phyloP scores from a whole-genome alignment of 1,284 basidiomycete genomes.

The Ceratobasidium sp. region DNA sequence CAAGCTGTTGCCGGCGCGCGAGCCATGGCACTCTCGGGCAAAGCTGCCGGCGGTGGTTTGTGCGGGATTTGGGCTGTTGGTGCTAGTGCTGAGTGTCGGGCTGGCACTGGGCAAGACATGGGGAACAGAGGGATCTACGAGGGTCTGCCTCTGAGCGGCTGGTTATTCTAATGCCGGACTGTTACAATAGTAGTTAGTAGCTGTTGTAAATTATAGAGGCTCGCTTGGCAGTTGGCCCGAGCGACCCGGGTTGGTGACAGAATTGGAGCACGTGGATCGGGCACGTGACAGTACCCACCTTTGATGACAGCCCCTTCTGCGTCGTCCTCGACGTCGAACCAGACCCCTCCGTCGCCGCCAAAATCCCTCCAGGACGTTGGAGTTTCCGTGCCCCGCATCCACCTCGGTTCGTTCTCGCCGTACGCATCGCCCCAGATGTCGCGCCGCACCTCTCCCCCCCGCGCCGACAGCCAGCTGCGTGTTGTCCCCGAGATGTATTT shows the following conservation, averaged over 20 bases:
- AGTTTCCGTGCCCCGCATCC: not conserved
- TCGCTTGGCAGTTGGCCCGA: not conserved
- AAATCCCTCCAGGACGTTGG: not conserved
- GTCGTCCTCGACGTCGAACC: slow-evolving; percentile 8
- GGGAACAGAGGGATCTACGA: slow-evolving; percentile 69
- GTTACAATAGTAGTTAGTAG: too few species aligned
- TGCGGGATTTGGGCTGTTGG: slow-evolving; percentile 79
- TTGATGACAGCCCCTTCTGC: slow-evolving; percentile 20
- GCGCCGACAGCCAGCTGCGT: slow-evolving; percentile 14
- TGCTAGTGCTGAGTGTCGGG: slow-evolving; percentile 83
- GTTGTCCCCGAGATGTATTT: slow-evolving; percentile 37
- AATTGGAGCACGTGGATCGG: slow-evolving; percentile 13
- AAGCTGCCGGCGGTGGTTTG: slow-evolving; percentile 84
- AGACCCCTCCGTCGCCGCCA: slow-evolving; percentile 11
- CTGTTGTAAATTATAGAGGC: too few species aligned
- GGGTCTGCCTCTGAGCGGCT: slow-evolving; percentile 46
- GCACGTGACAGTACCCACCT: not conserved
- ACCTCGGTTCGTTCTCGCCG: slow-evolving; percentile 29
- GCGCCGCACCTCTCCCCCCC: slow-evolving; percentile 25
- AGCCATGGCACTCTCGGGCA: slow-evolving; percentile 74
- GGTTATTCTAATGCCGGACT: too few species aligned
- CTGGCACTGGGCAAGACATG: slow-evolving; percentile 82
- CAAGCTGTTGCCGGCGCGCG: slow-evolving; percentile 72
- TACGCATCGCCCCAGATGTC: slow-evolving; percentile 6
- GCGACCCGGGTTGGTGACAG: not conserved